Evolutionary conservation across 2,329 filamentous ascomycete genomes (phyloP), one percentile per base, ranked within the genome.

Genomic region (Dryadomyces sulphureus): DNA sequence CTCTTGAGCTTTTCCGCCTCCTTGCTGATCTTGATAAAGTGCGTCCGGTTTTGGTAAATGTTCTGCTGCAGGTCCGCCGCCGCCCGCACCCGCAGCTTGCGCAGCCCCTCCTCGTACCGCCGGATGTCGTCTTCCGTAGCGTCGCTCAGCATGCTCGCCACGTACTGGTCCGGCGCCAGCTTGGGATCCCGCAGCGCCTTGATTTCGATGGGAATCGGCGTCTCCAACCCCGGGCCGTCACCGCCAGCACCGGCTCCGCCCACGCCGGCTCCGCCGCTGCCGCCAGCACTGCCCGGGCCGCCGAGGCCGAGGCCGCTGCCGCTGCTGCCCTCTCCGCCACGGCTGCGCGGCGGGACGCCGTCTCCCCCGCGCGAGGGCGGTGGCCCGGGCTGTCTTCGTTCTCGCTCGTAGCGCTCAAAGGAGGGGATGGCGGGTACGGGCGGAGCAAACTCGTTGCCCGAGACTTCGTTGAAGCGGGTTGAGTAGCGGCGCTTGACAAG

Each of bases 1-100:
- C 79, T 78, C 65, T 96, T 96, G 48, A 98, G 77, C 66, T 94
- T 95, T 64, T 98, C 92, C 2, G 93, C 92, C 66, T 98, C 92
- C 64, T 96, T 95, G 60, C 89, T 95, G 62, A 98, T 96, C 64
- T 94, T 94, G 70, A 98, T 96, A 59, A 98, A 98, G 58, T 96
- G 92, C 0, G 87, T 94, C 42, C 92, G 80, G 63, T 98, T 98
- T 62, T 95, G 89, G 64, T 94, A 90, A 43, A 98, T 84, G 63
- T 89, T 96, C 59, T 93, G 86, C 62, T 96, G 90, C 20, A 98
- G 70, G 55, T 96, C 89, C 42, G 79, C 73, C 5, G 83, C 81
- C 8, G 87, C 88, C 47, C 84, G 77, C 53, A 75, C 74, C 62
- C 90, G 90, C 47, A 92, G 70, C 55, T 81, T 82, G 52, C 79